Evolutionary conservation across 768 basidiomycete species (phyloP).

Genomic region (Psilocybe tampanensis): DNA sequence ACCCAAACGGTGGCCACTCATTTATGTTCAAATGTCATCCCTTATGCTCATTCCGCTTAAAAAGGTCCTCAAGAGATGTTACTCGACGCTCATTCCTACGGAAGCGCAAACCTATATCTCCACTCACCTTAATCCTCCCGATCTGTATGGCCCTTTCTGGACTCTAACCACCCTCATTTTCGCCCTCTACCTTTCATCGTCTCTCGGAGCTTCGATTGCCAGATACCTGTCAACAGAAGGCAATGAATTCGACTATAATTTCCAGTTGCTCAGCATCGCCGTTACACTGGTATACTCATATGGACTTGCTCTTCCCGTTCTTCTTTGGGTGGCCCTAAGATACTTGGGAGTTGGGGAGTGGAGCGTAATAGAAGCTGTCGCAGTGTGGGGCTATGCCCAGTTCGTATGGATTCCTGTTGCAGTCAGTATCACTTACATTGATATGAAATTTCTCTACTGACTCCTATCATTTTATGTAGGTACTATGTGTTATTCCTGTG

Average conservation of each 20-base stretch:
- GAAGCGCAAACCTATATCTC: slow-evolving; percentile 59
- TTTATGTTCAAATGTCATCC: neutral
- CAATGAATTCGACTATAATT: slow-evolving; percentile 75
- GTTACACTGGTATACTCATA: slow-evolving; percentile 87
- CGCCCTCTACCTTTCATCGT: slow-evolving; percentile 90
- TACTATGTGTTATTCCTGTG: slow-evolving; percentile 86
- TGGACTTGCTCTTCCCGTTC: slow-evolving; percentile 77
- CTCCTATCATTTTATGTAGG: slow-evolving; percentile 38
- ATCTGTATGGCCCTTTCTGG: slow-evolving; percentile 96
- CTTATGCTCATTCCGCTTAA: neutral
- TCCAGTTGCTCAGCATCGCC: slow-evolving; percentile 81
- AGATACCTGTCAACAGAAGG: slow-evolving; percentile 75
- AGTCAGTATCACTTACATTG: slow-evolving; percentile 40
- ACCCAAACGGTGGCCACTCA: slow-evolving; percentile 60
- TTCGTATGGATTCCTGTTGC: slow-evolving; percentile 91
- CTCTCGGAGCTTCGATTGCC: slow-evolving; percentile 84
- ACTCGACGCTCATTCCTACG: slow-evolving; percentile 76
- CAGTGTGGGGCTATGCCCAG: slow-evolving; percentile 80
- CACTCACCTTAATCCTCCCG: slow-evolving; percentile 66
- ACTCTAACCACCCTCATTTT: slow-evolving; percentile 95
- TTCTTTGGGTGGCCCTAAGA: slow-evolving; percentile 82
- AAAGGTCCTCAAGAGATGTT: slow-evolving; percentile 75
- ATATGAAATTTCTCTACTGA: neutral
- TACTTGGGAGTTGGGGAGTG: slow-evolving; percentile 91
- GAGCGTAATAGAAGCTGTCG: slow-evolving; percentile 81